These are phyloP conservation scores for Boeremia lycopersici DNA, from an alignment of 2,329 filamentous ascomycete species.

Conservation along the genomic window DNA sequence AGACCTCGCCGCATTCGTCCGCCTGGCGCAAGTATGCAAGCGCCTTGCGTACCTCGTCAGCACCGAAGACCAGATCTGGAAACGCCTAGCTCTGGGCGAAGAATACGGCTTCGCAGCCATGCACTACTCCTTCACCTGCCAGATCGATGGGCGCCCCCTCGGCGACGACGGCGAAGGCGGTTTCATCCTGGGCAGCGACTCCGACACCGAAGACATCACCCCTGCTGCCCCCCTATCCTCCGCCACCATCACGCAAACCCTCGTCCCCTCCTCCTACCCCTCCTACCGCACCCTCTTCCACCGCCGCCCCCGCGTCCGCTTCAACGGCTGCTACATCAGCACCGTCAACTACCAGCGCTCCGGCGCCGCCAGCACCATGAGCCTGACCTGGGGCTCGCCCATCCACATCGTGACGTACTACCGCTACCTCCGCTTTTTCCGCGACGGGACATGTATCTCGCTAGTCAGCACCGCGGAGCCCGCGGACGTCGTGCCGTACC, in stretches of 20 bases:
- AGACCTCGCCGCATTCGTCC: constrained; percentile 78
- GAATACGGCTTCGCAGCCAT: constrained; percentile 83
- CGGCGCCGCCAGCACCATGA: constrained; percentile 73
- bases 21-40: constrained; percentile 82
- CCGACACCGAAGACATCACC: constrained; percentile 17
- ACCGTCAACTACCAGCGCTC: constrained; percentile 93
- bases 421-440: constrained; percentile 93
- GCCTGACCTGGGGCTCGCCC: constrained; percentile 76
- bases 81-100: constrained; percentile 69
- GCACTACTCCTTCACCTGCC: constrained; percentile 77
- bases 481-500: constrained; percentile 81
- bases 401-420: constrained; percentile 98
- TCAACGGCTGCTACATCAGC: constrained; percentile 94
- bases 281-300: constrained; percentile 74
- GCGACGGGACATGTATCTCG: constrained; percentile 82
- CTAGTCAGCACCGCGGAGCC: constrained; percentile 83
- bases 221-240: constrained; percentile 10
- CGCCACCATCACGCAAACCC: constrained; percentile 36
- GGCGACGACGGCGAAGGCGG: constrained; percentile 44
- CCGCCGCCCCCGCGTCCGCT: constrained; percentile 81
- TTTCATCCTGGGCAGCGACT: constrained; percentile 35
- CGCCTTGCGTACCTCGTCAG: constrained; percentile 82
- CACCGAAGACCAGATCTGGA: constrained; percentile 88
- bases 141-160: constrained; percentile 58
- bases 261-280: constrained; percentile 47